Conservation (phyloP, 2,329 filamentous ascomycete species). For the Plectosphaerella sp. region DNA sequence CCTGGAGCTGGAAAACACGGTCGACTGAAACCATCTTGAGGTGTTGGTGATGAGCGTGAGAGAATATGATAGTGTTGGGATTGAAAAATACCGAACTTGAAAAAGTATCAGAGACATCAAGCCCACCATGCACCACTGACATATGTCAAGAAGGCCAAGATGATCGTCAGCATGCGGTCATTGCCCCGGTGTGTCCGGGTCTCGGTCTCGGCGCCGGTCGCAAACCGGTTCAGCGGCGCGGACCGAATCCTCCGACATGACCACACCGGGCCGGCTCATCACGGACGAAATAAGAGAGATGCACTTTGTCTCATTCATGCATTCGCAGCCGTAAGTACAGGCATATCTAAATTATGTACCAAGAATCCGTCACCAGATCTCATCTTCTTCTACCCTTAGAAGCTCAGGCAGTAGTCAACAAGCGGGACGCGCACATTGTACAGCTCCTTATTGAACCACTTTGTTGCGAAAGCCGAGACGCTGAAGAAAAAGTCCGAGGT, state of each 20-base stretch:
- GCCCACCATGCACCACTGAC: not conserved
- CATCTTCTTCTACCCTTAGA: not conserved
- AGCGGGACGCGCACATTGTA: constrained; percentile 12
- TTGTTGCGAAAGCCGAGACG: constrained; percentile 18
- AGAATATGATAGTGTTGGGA: not conserved
- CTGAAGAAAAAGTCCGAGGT: constrained; percentile 20
- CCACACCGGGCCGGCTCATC: not conserved
- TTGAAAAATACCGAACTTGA: not conserved
- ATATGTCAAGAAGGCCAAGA: not conserved
- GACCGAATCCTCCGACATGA: not conserved
- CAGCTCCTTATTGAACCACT: constrained; percentile 18
- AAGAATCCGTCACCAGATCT: too few relatives aligned
- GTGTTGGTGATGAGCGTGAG: not conserved
- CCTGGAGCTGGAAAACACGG: constrained; percentile 39
- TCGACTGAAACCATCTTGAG: constrained; percentile 11
- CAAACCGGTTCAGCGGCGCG: not conserved
- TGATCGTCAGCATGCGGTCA: not conserved
- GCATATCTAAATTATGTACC: not conserved
- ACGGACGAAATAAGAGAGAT: not conserved
- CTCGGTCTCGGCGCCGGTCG: not conserved
- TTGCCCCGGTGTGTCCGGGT: not conserved
- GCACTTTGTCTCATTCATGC: not conserved
- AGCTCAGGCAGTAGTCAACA: constrained; percentile 11
- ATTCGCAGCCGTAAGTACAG: not conserved
- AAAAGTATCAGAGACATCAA: not conserved